phyloP scores from a whole-genome alignment of 2,329 filamentous ascomycete species.

The Aspergillus piperis region DNA sequence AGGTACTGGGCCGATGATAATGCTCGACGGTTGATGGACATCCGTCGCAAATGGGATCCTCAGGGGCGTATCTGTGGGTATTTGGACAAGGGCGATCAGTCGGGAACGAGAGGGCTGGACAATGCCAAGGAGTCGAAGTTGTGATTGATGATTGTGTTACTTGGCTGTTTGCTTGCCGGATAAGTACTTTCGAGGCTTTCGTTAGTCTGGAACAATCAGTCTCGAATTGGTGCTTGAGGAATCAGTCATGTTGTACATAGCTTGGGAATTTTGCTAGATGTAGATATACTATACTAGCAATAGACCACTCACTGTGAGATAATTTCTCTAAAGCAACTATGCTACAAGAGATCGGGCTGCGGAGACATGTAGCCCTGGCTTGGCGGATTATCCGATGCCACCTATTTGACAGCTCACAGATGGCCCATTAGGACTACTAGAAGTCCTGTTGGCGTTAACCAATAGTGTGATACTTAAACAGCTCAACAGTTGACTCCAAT shows the following conservation, averaged over 20 bases:
- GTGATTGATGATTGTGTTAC: neutral
- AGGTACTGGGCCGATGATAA: slow-evolving; percentile 53
- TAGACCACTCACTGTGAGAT: neutral
- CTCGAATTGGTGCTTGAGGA: neutral
- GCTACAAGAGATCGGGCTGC: neutral
- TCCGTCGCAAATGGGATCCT: slow-evolving; percentile 34
- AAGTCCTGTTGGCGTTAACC: too few species aligned
- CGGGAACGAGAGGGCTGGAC: slow-evolving; percentile 45
- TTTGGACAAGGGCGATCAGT: slow-evolving; percentile 48
- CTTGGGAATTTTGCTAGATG: neutral
- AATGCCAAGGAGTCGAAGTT: slow-evolving; percentile 43
- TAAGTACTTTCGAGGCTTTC: neutral
- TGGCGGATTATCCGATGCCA: too few species aligned
- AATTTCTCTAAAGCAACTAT: neutral
- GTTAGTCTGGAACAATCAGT: neutral
- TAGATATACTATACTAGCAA: neutral
- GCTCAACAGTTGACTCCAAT: too few species aligned
- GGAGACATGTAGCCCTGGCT: too few species aligned
- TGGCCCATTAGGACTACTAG: too few species aligned
- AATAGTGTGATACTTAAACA: too few species aligned
- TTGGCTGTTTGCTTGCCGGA: neutral
- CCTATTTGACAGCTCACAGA: too few species aligned
- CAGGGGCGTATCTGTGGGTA: slow-evolving; percentile 43
- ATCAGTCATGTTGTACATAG: neutral
- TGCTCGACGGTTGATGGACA: slow-evolving; percentile 44